Evolutionary conservation across 164 flowering plant genomes (phyloP).

Genomic region (Malania oleifera): DNA sequence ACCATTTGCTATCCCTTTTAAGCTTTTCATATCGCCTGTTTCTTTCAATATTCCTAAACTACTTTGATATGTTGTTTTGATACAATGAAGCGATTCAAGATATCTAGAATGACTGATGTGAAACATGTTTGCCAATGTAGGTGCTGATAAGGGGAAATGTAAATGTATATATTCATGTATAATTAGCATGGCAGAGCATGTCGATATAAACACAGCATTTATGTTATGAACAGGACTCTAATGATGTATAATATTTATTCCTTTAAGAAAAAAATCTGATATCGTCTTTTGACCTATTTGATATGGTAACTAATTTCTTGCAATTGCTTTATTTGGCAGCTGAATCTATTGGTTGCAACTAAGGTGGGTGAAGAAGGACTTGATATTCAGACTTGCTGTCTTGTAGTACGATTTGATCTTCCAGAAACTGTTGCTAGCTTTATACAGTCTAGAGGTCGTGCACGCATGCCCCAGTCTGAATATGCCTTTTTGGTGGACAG

Average conservation of each 20-base stretch:
- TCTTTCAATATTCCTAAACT: no score
- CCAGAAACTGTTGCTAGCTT: slow-evolving; percentile 93
- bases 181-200: no score
- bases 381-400: slow-evolving; percentile 97
- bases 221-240: background rate
- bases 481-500: slow-evolving; percentile 90
- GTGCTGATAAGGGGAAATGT: no score
- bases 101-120: no score
- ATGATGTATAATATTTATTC: background rate
- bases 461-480: slow-evolving; percentile 94
- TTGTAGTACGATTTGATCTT: slow-evolving; percentile 89
- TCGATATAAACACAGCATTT: background rate
- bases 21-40: no score
- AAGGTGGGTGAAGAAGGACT: slow-evolving; percentile 99
- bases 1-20: no score
- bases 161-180: no score
- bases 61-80: no score
- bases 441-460: slow-evolving; percentile 97
- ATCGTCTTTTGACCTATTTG: background rate
- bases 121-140: no score
- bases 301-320: background rate
- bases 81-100: no score
- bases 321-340: slow-evolving; percentile 34
- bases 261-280: background rate
- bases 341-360: slow-evolving; percentile 92